Percentiles rank a stretch among this genome's conserved stretches.
Evolutionary conservation across 768 basidiomycete genomes (phyloP).

Genomic region (Lepiota venenata): DNA sequence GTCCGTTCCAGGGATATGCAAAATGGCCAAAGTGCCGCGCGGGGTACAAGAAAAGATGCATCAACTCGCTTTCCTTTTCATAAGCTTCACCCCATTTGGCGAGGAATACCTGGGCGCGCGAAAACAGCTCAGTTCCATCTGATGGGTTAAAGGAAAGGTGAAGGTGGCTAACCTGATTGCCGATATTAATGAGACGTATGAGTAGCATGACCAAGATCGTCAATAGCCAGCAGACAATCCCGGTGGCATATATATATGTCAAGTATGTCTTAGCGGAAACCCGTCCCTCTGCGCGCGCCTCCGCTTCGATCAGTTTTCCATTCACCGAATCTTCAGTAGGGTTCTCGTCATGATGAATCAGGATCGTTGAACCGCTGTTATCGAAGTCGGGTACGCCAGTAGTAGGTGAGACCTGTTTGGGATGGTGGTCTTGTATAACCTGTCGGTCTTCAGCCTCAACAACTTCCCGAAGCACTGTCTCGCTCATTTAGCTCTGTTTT

Average conservation of each 20-base stretch:
- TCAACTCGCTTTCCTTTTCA: conserved; percentile 22
- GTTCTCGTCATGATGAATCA: not conserved
- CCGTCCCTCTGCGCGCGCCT: conserved; percentile 63
- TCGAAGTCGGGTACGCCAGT: not conserved
- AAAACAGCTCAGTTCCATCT: not conserved
- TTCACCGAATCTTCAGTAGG: conserved; percentile 14
- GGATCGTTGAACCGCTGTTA: not conserved
- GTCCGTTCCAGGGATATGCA: conserved; percentile 39
- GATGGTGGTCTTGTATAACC: conserved; percentile 21
- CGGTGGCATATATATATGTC: conserved; percentile 63
- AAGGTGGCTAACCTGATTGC: conserved; percentile 44
- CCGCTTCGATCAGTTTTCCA: conserved; percentile 60
- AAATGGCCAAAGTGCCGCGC: conserved; percentile 15
- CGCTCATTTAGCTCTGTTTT: conserved; percentile 42
- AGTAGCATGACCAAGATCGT: conserved; percentile 50
- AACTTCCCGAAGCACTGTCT: conserved; percentile 41
- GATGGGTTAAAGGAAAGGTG: not conserved
- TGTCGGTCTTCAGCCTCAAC: conserved; percentile 45
- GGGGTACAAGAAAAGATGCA: conserved; percentile 11
- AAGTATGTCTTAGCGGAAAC: conserved; percentile 57
- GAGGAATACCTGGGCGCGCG: conserved; percentile 49
- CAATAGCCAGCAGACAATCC: conserved; percentile 50
- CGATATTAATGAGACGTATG: conserved; percentile 53
- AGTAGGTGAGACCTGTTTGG: conserved; percentile 1
- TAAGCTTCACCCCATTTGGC: conserved; percentile 72